Evolutionary conservation across 805 yeast genomes (phyloP).

Genomic region (Candida andamanensis): DNA sequence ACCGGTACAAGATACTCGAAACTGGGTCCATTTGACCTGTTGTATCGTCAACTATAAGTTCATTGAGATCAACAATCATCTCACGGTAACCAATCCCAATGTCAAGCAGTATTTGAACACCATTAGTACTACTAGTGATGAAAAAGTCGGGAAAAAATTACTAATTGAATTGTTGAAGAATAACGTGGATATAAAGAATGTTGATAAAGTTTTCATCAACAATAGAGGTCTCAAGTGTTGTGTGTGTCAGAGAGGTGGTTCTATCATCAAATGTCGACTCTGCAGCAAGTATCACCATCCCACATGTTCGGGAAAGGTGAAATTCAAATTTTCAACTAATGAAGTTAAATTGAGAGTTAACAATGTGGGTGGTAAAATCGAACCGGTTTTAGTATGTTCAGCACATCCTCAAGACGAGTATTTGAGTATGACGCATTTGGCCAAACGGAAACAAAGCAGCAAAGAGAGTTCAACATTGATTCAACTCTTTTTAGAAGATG

Average conservation of each 20-base stretch:
- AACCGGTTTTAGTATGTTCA: constrained; percentile 42
- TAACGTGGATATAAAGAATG: constrained; percentile 22
- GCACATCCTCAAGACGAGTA: constrained; percentile 24
- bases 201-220: constrained; percentile 12
- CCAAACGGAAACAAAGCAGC: constrained; percentile 21
- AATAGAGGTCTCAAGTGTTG: neutral
- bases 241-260: constrained; percentile 30
- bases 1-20: constrained; percentile 53
- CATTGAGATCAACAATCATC: constrained; percentile 37
- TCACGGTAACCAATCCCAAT: constrained; percentile 1
- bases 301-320: constrained; percentile 53
- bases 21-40: constrained; percentile 79
- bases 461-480: constrained; percentile 34
- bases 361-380: constrained; percentile 32
- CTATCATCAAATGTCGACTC: constrained; percentile 41
- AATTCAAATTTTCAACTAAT: constrained; percentile 37
- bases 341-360: constrained; percentile 23
- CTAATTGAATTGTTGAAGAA: constrained; percentile 6
- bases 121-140: constrained; percentile 1
- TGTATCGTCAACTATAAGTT: constrained; percentile 50
- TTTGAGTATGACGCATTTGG: constrained; percentile 11
- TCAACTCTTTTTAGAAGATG: constrained; percentile 35
- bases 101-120: constrained; percentile 1
- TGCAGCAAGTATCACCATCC: constrained; percentile 44
- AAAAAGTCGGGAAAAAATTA: constrained; percentile 1